Percentiles rank a stretch among this genome's conserved stretches.
Evolutionary conservation across 2,329 filamentous ascomycete genomes (phyloP).

Genomic region (Curvularia hawaiiensis): DNA sequence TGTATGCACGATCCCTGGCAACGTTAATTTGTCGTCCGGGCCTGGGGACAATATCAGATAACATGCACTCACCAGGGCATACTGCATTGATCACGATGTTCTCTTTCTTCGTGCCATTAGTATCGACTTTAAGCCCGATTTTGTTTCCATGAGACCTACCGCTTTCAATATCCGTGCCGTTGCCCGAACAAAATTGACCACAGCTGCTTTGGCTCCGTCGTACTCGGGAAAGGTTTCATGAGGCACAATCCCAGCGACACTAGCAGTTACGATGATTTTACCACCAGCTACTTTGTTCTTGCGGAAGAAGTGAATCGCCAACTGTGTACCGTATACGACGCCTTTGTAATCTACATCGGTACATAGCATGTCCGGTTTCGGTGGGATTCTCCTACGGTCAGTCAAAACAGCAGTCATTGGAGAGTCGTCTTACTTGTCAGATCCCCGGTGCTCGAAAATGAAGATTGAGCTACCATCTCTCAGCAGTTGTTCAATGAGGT

Average conservation of each 20-base stretch:
- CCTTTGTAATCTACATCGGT: constrained; percentile 60
- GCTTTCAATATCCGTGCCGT: constrained; percentile 29
- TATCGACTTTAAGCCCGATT: background rate
- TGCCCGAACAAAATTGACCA: constrained; percentile 32
- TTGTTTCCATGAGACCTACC: constrained; percentile 13
- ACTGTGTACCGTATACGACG: constrained; percentile 56
- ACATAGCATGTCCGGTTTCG: constrained; percentile 52
- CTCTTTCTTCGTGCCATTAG: constrained; percentile 46
- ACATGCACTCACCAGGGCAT: constrained; percentile 41
- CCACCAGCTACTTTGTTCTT: constrained; percentile 54
- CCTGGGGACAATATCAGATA: background rate
- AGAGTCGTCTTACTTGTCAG: constrained; percentile 23
- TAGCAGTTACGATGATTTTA: constrained; percentile 53
- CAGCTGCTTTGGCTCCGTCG: constrained; percentile 58
- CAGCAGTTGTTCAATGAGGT: background rate
- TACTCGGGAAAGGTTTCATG: constrained; percentile 57
- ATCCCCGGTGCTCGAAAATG: constrained; percentile 46
- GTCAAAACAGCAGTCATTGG: background rate
- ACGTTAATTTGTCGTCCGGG: background rate
- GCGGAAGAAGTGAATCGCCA: constrained; percentile 50
- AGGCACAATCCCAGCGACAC: constrained; percentile 53
- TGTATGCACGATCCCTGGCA: constrained; percentile 53
- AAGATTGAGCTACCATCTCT: constrained; percentile 48
- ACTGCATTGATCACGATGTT: constrained; percentile 58
- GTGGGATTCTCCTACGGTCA: constrained; percentile 43